Conservation (phyloP, 192 early-diverging fungal genomes). For the Coemansia sp. region DNA sequence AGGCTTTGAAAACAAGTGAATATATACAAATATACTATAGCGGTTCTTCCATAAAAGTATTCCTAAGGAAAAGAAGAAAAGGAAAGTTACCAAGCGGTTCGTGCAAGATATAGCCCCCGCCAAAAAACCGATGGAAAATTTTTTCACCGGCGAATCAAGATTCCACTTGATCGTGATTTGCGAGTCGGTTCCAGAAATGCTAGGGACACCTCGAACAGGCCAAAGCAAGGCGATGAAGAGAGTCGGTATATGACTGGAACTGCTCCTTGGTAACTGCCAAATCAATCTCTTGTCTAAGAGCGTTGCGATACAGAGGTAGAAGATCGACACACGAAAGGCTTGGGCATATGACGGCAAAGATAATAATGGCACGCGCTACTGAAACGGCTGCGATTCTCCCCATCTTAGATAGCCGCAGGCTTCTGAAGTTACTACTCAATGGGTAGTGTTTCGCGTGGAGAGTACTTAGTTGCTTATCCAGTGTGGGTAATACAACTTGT, state of each 20-base stretch:
- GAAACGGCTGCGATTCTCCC: not conserved
- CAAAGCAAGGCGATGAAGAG: too few species aligned
- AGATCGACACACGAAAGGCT: not conserved
- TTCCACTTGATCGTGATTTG: not conserved
- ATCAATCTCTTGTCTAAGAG: not conserved
- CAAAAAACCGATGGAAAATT: constrained; percentile 3
- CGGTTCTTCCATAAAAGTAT: constrained; percentile 57
- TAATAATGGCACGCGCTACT: too few species aligned
- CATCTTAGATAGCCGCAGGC: not conserved
- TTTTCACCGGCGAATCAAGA: not conserved
- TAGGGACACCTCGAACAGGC: too few species aligned
- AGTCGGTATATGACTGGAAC: too few species aligned
- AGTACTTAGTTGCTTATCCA: not conserved
- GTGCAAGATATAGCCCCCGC: not conserved
- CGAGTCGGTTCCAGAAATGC: too few species aligned
- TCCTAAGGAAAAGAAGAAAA: constrained; percentile 35
- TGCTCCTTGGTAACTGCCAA: too few species aligned
- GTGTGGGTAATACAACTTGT: too few species aligned
- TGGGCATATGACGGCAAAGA: not conserved
- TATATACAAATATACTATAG: constrained; percentile 35
- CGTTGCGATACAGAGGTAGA: not conserved
- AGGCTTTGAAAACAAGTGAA: constrained; percentile 39
- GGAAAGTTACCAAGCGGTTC: not conserved
- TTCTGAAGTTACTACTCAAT: not conserved
- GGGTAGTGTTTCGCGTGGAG: not conserved